A percentile compares a stretch with the other conserved stretches of the same genome.
Conservation (phyloP, 441 rosid genomes). For the California macrophylla region DNA sequence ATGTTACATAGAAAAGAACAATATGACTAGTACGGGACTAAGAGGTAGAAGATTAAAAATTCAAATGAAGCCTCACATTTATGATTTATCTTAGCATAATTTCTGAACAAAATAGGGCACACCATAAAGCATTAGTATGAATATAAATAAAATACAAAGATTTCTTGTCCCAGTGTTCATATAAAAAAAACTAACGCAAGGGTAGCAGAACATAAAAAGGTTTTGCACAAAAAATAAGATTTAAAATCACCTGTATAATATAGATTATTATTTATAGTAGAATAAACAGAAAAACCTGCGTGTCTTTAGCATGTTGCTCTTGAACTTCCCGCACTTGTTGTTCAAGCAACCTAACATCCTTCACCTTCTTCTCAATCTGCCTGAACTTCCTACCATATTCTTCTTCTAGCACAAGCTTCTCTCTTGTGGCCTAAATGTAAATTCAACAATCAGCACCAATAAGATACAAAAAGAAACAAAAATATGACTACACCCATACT, state of each 20-base stretch:
- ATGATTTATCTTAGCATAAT: not conserved
- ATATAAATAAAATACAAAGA: not conserved
- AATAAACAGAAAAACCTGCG: constrained; percentile 54
- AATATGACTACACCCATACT: not conserved
- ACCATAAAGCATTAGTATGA: not conserved
- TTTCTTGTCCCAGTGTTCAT: not conserved
- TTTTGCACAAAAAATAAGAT: not conserved
- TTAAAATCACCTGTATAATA: not conserved
- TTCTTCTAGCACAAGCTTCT: constrained; percentile 48
- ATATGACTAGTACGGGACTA: not conserved
- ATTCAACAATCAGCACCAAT: constrained; percentile 15
- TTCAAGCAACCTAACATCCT: constrained; percentile 45
- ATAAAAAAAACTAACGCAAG: not conserved
- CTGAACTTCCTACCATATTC: constrained; percentile 38
- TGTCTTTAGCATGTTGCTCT: constrained; percentile 53
- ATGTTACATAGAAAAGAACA: not conserved
- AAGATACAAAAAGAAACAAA: not conserved
- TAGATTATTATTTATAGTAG: not conserved
- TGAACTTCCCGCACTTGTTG: constrained; percentile 59
- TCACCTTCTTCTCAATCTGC: constrained; percentile 35
- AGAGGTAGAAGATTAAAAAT: not conserved
- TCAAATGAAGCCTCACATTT: constrained; percentile 3
- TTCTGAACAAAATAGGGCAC: not conserved
- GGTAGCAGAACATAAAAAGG: not conserved
- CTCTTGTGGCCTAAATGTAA: constrained; percentile 52